Conservation (phyloP, 805 yeast genomes). For the Yarrowia yakushimensis region DNA sequence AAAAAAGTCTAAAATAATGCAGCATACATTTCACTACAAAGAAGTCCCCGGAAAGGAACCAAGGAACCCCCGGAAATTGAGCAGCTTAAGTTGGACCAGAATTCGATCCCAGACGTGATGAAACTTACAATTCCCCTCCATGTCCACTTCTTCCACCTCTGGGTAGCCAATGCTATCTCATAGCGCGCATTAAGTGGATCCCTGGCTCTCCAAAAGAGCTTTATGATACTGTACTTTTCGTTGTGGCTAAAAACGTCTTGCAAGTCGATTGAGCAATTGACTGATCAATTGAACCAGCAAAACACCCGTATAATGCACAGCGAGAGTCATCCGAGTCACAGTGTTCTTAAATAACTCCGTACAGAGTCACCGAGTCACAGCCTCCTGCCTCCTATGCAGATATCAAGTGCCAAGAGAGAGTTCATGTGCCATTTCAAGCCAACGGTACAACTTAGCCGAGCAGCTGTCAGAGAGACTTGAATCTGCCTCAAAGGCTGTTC, state of each 20-base stretch:
- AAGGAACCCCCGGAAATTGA: conserved; percentile 13
- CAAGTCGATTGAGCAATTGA: too few relatives aligned
- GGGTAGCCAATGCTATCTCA: background rate
- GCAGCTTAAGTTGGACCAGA: background rate
- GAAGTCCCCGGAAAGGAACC: conserved; percentile 1
- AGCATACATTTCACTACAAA: background rate
- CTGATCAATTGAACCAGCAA: too few relatives aligned
- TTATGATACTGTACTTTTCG: too few relatives aligned
- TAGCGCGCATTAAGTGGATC: background rate
- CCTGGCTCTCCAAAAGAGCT: background rate
- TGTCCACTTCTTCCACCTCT: background rate
- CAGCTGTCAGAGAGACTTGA: too few relatives aligned
- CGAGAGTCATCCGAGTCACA: background rate
- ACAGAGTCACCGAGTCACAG: conserved; percentile 13
- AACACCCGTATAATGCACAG: too few relatives aligned
- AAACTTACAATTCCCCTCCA: background rate
- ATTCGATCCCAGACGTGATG: background rate
- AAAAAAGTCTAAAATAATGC: background rate
- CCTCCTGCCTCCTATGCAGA: background rate
- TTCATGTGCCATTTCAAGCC: too few relatives aligned
- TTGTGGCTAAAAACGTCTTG: too few relatives aligned
- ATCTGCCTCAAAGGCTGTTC: background rate
- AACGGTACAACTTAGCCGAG: too few relatives aligned
- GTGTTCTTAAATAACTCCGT: background rate
- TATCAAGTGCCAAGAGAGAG: background rate